Evolutionary conservation across 2,329 filamentous ascomycete species (phyloP).

Genomic region (Clarireedia hainanense): DNA sequence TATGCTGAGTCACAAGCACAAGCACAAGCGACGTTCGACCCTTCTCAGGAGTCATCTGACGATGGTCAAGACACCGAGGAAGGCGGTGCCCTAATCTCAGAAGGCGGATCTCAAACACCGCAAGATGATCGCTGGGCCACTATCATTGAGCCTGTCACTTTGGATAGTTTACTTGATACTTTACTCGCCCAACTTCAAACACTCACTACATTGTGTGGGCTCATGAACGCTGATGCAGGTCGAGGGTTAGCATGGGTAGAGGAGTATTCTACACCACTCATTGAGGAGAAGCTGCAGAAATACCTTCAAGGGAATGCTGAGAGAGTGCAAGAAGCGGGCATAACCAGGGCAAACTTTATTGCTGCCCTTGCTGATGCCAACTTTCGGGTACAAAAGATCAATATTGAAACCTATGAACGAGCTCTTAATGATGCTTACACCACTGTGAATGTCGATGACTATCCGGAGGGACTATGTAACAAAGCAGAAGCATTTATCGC

Average conservation of each 20-base stretch:
- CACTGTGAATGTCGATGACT: slow-evolving; percentile 4
- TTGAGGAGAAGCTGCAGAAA: slow-evolving; percentile 44
- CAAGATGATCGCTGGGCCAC: slow-evolving; percentile 36
- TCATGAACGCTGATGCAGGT: slow-evolving; percentile 31
- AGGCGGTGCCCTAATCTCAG: slow-evolving; percentile 22
- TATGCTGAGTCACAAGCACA: slow-evolving; percentile 36
- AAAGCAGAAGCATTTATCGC: slow-evolving; percentile 49
- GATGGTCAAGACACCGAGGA: slow-evolving; percentile 32
- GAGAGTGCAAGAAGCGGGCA: slow-evolving; percentile 41
- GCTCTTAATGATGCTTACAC: slow-evolving; percentile 21
- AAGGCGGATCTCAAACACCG: slow-evolving; percentile 4
- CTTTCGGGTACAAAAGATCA: slow-evolving; percentile 43
- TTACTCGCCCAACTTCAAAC: slow-evolving; percentile 54
- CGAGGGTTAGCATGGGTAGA: slow-evolving; percentile 48
- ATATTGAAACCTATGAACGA: slow-evolving; percentile 43
- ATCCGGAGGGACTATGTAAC: slow-evolving; percentile 40
- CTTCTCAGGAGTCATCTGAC: slow-evolving; percentile 9
- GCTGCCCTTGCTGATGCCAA: slow-evolving; percentile 47
- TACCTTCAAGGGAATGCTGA: slow-evolving; percentile 37
- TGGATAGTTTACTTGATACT: slow-evolving; percentile 59
- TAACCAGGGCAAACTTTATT: slow-evolving; percentile 48
- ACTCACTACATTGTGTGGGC: slow-evolving; percentile 30
- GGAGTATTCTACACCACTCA: slow-evolving; percentile 44
- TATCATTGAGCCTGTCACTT: slow-evolving; percentile 59
- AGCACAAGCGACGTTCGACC: slow-evolving; percentile 24